phyloP scores from a whole-genome alignment of 139 green algal genomes.

The Chlamydomonas schloesseri region DNA sequence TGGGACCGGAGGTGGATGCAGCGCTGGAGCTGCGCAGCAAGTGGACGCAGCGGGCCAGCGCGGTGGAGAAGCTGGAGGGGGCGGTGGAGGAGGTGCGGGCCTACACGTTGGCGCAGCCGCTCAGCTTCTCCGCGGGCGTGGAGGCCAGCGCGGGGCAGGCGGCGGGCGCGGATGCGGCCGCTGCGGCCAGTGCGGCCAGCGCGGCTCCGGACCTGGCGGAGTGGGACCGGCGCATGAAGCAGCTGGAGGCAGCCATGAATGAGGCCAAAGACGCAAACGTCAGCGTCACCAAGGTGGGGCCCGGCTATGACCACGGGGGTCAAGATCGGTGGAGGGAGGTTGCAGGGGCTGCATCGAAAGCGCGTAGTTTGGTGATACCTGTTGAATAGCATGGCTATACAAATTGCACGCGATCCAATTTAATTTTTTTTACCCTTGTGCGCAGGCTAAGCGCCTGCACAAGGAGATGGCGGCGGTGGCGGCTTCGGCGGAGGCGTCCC shows the following conservation, averaged over 20 bases:
- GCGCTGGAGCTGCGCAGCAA: conserved; percentile 62
- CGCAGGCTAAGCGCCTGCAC: conserved; percentile 75
- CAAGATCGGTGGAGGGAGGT: neutral
- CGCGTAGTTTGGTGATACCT: too few relatives aligned
- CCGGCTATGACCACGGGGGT: neutral
- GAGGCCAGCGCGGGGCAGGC: neutral
- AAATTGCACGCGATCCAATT: too few relatives aligned
- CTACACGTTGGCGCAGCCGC: conserved; percentile 21
- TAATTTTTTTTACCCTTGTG: too few relatives aligned
- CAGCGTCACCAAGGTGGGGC: conserved; percentile 62
- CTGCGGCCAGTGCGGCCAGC: too few relatives aligned
- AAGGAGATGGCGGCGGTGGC: conserved; percentile 81
- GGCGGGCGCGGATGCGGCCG: neutral
- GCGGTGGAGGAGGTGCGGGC: conserved; percentile 63
- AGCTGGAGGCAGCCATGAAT: conserved; percentile 74
- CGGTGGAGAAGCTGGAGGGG: conserved; percentile 64
- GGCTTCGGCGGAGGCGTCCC: conserved; percentile 69
- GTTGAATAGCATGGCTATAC: too few relatives aligned
- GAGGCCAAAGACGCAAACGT: conserved; percentile 76
- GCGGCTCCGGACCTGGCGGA: neutral
- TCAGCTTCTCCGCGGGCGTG: neutral
- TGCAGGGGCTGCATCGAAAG: neutral
- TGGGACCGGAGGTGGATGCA: conserved; percentile 64
- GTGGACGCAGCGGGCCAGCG: conserved; percentile 63
- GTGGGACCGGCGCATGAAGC: conserved; percentile 54